Evolutionary conservation across 177 flowering plant genomes (phyloP), one percentile per base, ranked within the genome.

Genomic region (Vitis hybrid): DNA sequence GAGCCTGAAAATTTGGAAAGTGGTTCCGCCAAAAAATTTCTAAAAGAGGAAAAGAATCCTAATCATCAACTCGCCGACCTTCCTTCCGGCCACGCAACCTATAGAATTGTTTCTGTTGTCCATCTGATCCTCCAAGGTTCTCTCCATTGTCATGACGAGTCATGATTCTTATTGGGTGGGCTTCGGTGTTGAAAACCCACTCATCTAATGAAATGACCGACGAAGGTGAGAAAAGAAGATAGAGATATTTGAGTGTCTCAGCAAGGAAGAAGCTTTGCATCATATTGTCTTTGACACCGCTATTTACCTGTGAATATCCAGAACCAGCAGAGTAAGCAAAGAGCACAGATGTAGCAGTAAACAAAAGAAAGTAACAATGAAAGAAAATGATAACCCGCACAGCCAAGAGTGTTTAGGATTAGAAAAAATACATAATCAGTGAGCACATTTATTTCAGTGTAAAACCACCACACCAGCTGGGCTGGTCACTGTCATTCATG

Each of bases 231-330:
- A 89, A 94, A 1, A 94, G 85, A 69, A 94, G 98, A 77, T 92
- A 94, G 12, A 94, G 83, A 78, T 94, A 92, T 75, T 94, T 94
- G 40, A 32, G 51, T 0, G 97, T 92, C 82, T 94, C 98, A 0
- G 98, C 97, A 14, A 94, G 91, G 72, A 94, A 94, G 81, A 94
- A 94, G 83, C 93, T 94, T 61, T 94, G 98, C 97, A 92, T 94
- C 94, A 81, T 92, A 70, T 92, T 85, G 90, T 94, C 98, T 75
- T 94, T 88, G 40, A 73, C 89, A n/a, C 98, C 98, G 7, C 84
- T 76, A 57, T 88, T 88, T 1, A 93, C 98, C 98, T 93, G 86
- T 48, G 69, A 55, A 68, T 48, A 79, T 15, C 70, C 65, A 51
- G 30, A 72, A 64, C 30, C 49, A 46, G 52, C 52, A 60, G 19